Conservation (phyloP, 2,329 filamentous ascomycete genomes). For the Calonectria crousiana region DNA sequence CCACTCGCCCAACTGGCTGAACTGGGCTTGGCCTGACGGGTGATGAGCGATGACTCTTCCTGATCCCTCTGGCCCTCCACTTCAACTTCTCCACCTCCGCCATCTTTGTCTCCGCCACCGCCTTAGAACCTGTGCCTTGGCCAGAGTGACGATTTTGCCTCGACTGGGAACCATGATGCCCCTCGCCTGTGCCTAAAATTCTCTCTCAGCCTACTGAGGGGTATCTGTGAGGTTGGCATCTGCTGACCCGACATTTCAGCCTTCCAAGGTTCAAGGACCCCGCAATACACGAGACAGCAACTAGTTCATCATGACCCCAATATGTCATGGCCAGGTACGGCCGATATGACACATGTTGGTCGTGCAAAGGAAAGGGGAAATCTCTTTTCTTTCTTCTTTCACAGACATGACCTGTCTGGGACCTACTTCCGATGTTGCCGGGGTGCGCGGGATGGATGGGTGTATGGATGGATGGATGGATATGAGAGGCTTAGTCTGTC, state of each 20-base stretch:
- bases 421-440: constrained; percentile 27
- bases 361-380: not conserved
- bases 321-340: constrained; percentile 1
- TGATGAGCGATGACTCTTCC: constrained; percentile 43
- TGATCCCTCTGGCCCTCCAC: constrained; percentile 25
- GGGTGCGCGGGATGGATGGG: constrained; percentile 11
- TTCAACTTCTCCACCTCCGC: constrained; percentile 33
- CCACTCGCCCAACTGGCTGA: constrained; percentile 7
- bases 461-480: not conserved
- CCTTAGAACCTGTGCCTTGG: constrained; percentile 29
- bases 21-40: constrained; percentile 28
- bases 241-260: constrained; percentile 19
- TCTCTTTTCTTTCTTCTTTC: constrained; percentile 20
- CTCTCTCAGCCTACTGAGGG: constrained; percentile 17
- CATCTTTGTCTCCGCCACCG: constrained; percentile 38
- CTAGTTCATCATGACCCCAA: constrained; percentile 11
- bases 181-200: constrained; percentile 22
- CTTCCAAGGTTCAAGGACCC: constrained; percentile 8
- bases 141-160: constrained; percentile 27
- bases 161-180: constrained; percentile 13
- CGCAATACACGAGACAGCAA: constrained; percentile 8
- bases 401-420: constrained; percentile 15
- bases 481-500: constrained; percentile 31
- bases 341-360: constrained; percentile 4
- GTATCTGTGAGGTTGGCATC: constrained; percentile 2